Conservation (phyloP, 1,139 yeast species). For the Suhomyces yuchorum region DNA sequence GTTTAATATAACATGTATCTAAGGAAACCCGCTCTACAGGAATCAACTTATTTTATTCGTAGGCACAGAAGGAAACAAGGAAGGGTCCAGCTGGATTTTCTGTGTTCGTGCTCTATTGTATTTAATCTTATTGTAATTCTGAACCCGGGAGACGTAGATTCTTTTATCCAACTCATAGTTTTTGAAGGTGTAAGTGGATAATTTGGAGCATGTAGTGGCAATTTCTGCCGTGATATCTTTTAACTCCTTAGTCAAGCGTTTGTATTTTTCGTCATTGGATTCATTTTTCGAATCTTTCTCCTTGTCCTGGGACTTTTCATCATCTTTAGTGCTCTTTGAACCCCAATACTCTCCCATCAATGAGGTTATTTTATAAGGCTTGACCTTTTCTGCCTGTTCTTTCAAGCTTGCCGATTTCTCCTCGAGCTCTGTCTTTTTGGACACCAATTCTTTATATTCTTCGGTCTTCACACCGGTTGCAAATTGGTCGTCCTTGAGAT, state of each 20-base stretch:
- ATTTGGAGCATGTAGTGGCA: slow-evolving; percentile 11
- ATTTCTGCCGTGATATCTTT: slow-evolving; percentile 24
- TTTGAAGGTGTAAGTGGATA: slow-evolving; percentile 41
- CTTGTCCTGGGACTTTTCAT: slow-evolving; percentile 17
- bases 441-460: slow-evolving; percentile 47
- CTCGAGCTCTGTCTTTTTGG: slow-evolving; percentile 35
- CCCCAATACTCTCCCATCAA: slow-evolving; percentile 9
- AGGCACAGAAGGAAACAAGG: slow-evolving; percentile 63
- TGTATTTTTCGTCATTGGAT: slow-evolving; percentile 20
- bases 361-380: slow-evolving; percentile 33
- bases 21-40: neutral
- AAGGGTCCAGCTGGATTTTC: slow-evolving; percentile 40
- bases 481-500: slow-evolving; percentile 62
- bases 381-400: slow-evolving; percentile 25
- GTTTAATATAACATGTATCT: neutral
- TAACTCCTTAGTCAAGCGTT: slow-evolving; percentile 16
- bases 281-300: slow-evolving; percentile 15
- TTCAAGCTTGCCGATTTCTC: slow-evolving; percentile 22
- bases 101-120: slow-evolving; percentile 41
- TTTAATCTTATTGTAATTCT: slow-evolving; percentile 41
- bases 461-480: slow-evolving; percentile 54
- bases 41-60: slow-evolving; percentile 17
- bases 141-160: slow-evolving; percentile 55
- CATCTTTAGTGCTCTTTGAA: slow-evolving; percentile 19
- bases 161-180: slow-evolving; percentile 52